phyloP scores from a whole-genome alignment of 768 basidiomycete species.

The Botryobasidium botryosum region DNA sequence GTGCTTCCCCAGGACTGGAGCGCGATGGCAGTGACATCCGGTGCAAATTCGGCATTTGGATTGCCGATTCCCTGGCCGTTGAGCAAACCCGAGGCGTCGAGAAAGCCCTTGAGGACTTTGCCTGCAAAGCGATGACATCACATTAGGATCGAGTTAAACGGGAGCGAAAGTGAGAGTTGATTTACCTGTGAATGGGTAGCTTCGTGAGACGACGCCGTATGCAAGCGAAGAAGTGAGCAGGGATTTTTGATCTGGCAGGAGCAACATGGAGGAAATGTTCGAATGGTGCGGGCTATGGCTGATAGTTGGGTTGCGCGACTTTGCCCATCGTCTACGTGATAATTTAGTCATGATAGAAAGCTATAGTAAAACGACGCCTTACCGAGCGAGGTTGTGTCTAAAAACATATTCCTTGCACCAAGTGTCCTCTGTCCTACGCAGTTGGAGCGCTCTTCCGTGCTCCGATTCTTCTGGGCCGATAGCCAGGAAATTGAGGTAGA shows the following conservation, averaged over 20 bases:
- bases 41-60: constrained; percentile 57
- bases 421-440: constrained; percentile 37
- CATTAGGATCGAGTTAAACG: not conserved
- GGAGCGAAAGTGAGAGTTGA: not conserved
- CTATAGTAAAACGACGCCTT: constrained; percentile 8
- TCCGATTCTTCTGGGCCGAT: constrained; percentile 41
- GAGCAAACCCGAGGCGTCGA: constrained; percentile 44
- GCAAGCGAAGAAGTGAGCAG: constrained; percentile 46
- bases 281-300: constrained; percentile 49
- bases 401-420: constrained; percentile 60
- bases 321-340: constrained; percentile 45
- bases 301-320: constrained; percentile 40
- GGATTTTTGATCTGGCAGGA: constrained; percentile 33
- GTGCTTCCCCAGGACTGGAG: constrained; percentile 40
- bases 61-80: constrained; percentile 49
- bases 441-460: constrained; percentile 26
- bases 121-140: constrained; percentile 6
- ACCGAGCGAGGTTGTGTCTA: constrained; percentile 41
- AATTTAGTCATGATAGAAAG: not conserved
- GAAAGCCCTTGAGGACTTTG: constrained; percentile 48
- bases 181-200: constrained; percentile 43
- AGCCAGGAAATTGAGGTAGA: constrained; percentile 47
- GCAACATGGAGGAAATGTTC: constrained; percentile 37
- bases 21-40: constrained; percentile 25
- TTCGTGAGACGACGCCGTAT: constrained; percentile 59